Conservation (phyloP, 2,329 filamentous ascomycete species). For the Diaporthe longicolla region DNA sequence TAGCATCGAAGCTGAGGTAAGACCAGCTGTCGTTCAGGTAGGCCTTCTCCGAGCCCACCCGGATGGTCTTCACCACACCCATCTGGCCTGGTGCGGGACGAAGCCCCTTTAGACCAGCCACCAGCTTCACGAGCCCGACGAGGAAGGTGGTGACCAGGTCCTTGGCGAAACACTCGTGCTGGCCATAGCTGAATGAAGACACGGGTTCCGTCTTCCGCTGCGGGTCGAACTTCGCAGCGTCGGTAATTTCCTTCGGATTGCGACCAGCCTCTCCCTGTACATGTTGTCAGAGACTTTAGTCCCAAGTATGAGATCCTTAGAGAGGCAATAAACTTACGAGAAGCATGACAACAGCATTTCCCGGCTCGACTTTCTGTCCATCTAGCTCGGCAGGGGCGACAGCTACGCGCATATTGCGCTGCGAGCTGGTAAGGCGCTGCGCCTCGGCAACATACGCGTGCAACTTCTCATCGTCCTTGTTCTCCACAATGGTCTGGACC, state of each 20-base stretch:
- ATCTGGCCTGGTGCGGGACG: conserved; percentile 61
- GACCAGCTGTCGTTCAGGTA: conserved; percentile 66
- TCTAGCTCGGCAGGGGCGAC: conserved; percentile 51
- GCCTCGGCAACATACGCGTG: conserved; percentile 58
- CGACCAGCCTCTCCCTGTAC: conserved; percentile 55
- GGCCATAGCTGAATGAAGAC: conserved; percentile 59
- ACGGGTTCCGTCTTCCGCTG: conserved; percentile 50
- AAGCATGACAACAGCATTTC: conserved; percentile 57
- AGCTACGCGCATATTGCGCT: conserved; percentile 55
- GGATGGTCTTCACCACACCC: conserved; percentile 61
- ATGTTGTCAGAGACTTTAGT: background rate
- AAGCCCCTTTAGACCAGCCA: conserved; percentile 59
- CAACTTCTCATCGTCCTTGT: conserved; percentile 51
- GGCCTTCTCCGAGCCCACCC: conserved; percentile 55
- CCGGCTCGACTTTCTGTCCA: conserved; percentile 56
- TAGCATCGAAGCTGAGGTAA: conserved; percentile 59
- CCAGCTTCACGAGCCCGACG: conserved; percentile 58
- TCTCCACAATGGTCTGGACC: conserved; percentile 56
- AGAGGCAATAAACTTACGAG: conserved; percentile 50
- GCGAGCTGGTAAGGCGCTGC: conserved; percentile 56
- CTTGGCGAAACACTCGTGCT: conserved; percentile 55
- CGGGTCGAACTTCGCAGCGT: conserved; percentile 55
- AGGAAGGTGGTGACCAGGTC: conserved; percentile 59
- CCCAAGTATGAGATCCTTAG: rapidly evolving
- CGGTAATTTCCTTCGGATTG: conserved; percentile 54